Base-by-base conservation (phyloP, 768 basidiomycete genomes). In the Hygrophorus russula region DNA sequence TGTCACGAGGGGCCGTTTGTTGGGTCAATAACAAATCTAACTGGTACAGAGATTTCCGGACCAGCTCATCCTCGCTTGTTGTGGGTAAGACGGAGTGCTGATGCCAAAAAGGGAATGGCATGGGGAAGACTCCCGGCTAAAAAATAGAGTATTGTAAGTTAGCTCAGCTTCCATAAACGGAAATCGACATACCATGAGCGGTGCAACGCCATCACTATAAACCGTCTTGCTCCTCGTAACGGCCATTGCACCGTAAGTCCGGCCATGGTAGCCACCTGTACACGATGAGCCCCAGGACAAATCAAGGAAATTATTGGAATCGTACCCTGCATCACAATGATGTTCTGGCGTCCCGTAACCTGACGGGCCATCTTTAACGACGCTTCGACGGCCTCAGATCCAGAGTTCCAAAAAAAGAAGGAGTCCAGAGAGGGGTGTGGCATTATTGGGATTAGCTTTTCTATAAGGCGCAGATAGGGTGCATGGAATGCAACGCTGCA, bases 371-470 rank as follows among this genome's bases (percentile, higher is more conserved):
- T 79, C 65, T 96, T 97, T 49, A 98, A 62, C 2, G 90, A 73
- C 0, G 80, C 88, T 62, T 96, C 93, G 35, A 91, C 73, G 1
- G 92, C 94, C 61, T 98, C 94, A 0, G 89, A 82, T 2, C 94
- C 94, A 2, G 91, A 93, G 67, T 89, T 97, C 85, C 86, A 89
- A 64, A 96, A 89, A 74, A 92, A 96, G 73, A 97, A 97, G 18
- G 88, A 88, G 59, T 94, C 85, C 27, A 98, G 71, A 1, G 90
- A 92, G 0, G 80, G 72, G 62, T 93, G 66, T 2, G 93, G 93
- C 91, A 98, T 92, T 46, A 84, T 64, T 0, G 91, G 87, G 10
- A 94, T 64, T 5, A 97, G 72, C 43, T 74, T 74, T 59, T 94
- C 76, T 55, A 97, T 83, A 53, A 97, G 83, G 39, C 78, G 71